Conservation (phyloP, 345 rosid genomes). For the Hibiscus syriacus region DNA sequence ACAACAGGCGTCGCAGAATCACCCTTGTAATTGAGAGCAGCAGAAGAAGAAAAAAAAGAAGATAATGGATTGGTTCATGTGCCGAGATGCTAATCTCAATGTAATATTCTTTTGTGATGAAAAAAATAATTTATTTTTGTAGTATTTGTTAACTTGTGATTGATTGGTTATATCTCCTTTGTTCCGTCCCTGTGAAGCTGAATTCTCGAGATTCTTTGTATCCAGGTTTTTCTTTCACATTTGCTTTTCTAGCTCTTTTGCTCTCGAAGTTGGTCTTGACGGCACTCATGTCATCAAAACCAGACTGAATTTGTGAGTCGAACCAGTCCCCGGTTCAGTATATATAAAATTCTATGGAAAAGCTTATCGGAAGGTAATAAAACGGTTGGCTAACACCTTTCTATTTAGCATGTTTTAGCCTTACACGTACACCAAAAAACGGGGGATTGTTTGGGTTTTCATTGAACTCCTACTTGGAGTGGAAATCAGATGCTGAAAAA, state of each 20-base stretch:
- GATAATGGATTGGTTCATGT: constrained; percentile 12
- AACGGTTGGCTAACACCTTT: background rate
- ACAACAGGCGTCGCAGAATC: constrained; percentile 18
- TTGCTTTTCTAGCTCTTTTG: background rate
- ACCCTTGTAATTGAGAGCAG: constrained; percentile 11
- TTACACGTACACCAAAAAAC: background rate
- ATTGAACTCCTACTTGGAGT: too few species aligned
- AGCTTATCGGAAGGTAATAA: too few species aligned
- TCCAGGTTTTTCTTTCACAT: background rate
- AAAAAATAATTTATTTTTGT: constrained; percentile 12
- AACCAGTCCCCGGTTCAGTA: too few species aligned
- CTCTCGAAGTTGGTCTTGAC: too few species aligned
- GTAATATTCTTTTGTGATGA: constrained; percentile 18
- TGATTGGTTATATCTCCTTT: constrained; percentile 8
- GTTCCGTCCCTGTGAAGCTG: constrained; percentile 15
- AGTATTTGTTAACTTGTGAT: too few species aligned
- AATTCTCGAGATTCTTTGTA: background rate
- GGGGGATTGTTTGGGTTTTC: background rate
- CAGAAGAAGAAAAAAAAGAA: too few species aligned
- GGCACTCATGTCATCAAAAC: background rate
- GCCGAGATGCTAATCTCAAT: constrained; percentile 22
- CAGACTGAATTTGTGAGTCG: background rate
- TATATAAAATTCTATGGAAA: too few species aligned
- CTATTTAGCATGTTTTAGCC: background rate
- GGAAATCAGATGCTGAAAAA: too few species aligned